Base-by-base conservation (phyloP, 371 early-diverging fungal genomes). In the Chytridium lagenaria region DNA sequence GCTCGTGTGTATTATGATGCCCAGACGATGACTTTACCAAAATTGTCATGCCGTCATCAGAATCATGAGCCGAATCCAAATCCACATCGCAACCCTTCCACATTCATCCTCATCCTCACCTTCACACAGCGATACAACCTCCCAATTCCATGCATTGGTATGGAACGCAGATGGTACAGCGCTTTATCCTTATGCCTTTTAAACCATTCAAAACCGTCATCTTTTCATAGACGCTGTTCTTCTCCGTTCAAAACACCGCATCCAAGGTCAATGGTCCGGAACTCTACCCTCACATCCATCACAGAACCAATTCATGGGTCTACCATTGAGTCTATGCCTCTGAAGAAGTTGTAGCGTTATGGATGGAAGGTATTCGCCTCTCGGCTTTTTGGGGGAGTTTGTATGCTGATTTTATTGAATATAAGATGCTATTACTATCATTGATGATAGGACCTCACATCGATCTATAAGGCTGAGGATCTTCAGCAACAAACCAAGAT, bases 221-320 rank as follows among this genome's bases (percentile, higher is more conserved):
- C 49, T 22, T 26, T 55, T 19, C 10, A 7, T 67, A 72, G 72
- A 72, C 36, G 34, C 37, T 28, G 51, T 67, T 51, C 12, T 51
- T 23, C 64, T 73, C 22, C 57, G 74, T 28, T 15, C 31, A 28
- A 69, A 30, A 7, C 63, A 68, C 33, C 69, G 69, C 3, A 73
- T 73, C 36, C 37, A 57, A n/a, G 68, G 69, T 2, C 12, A 57
- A 49, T 73, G 68, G 69, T 3, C 39, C 33, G 74, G 74, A n/a
- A 68, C 74, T 1, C 65, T 68, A 34, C 61, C 63, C 7, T 1
- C 39, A 19, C 30, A 40, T 1, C 74, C 68, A n/a, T 67, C 15
- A 5, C 74, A 73, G 34, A 73, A 73, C 69, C 15, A 33, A n/a
- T 59, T 69, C 28, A 28, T 59, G 26, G 63, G 50, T 3, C 59